Conservation (phyloP, 768 basidiomycete species). For the Phlebiopsis flavidoalba region DNA sequence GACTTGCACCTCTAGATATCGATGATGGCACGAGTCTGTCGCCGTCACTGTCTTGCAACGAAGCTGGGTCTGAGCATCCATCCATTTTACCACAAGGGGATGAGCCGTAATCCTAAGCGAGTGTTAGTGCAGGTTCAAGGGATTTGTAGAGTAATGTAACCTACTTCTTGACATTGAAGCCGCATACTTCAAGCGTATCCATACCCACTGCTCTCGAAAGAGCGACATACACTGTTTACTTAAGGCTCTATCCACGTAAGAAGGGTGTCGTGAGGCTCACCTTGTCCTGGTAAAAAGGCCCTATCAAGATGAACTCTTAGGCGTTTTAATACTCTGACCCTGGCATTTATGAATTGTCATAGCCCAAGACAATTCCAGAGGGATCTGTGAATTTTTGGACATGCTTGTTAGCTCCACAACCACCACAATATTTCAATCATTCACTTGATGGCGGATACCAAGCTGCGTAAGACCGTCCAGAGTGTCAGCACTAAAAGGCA, state of each 20-base stretch:
- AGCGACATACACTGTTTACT: conserved; percentile 57
- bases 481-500: background rate
- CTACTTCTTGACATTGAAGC: conserved; percentile 57
- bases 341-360: conserved; percentile 86
- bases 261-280: conserved; percentile 26
- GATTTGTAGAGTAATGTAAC: conserved; percentile 14
- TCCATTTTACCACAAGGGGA: conserved; percentile 57
- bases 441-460: background rate
- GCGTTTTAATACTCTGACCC: conserved; percentile 79
- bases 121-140: background rate
- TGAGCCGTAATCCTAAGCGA: conserved; percentile 53
- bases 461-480: background rate
- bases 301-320: conserved; percentile 72
- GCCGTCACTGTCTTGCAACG: background rate
- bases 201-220: conserved; percentile 70
- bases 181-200: conserved; percentile 57
- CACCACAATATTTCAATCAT: background rate
- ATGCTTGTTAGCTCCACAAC: background rate
- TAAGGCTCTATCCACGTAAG: background rate
- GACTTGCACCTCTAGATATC: background rate
- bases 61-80: conserved; percentile 19
- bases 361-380: conserved; percentile 28
- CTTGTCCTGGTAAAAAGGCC: conserved; percentile 79
- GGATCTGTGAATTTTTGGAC: background rate
- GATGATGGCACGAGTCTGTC: background rate